Evolutionary conservation across 2,329 filamentous ascomycete species (phyloP).

Genomic region (Claviceps humidiphila): DNA sequence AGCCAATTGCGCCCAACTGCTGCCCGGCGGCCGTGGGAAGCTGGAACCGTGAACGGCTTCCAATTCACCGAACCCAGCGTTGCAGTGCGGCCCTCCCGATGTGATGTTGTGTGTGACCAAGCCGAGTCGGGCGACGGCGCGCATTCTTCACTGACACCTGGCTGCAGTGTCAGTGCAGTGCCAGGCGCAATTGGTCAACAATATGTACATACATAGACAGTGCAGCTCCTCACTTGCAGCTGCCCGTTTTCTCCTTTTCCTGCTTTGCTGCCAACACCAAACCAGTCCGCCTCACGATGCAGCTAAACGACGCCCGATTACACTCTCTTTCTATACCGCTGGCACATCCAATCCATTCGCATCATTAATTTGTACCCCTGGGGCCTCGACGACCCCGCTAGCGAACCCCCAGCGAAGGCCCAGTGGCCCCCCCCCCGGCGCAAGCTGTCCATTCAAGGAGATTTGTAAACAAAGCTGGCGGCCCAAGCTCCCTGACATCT

Average conservation of each 20-base stretch:
- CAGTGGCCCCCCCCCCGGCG: conserved; percentile 5
- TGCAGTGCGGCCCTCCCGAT: neutral
- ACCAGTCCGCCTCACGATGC: conserved; percentile 11
- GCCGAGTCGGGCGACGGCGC: too few relatives aligned
- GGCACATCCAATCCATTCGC: conserved; percentile 1
- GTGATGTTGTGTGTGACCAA: too few relatives aligned
- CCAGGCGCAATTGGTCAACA: neutral
- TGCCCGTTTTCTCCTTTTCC: neutral
- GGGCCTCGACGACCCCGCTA: conserved; percentile 2
- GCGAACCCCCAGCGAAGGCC: neutral
- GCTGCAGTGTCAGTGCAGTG: neutral
- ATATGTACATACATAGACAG: neutral
- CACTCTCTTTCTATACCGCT: neutral
- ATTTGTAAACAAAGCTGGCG: conserved; percentile 27
- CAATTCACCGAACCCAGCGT: neutral
- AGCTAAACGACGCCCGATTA: conserved; percentile 7
- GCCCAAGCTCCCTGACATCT: conserved; percentile 17
- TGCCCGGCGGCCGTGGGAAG: too few relatives aligned
- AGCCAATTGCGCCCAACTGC: neutral
- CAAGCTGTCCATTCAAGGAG: conserved; percentile 24
- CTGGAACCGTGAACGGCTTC: too few relatives aligned
- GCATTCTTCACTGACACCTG: neutral
- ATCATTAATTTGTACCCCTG: neutral
- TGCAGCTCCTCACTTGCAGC: neutral
- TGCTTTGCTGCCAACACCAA: conserved; percentile 8